These are phyloP conservation scores for Geranium incanum DNA, from an alignment of 441 rosid genomes.

Conservation along the genomic window DNA sequence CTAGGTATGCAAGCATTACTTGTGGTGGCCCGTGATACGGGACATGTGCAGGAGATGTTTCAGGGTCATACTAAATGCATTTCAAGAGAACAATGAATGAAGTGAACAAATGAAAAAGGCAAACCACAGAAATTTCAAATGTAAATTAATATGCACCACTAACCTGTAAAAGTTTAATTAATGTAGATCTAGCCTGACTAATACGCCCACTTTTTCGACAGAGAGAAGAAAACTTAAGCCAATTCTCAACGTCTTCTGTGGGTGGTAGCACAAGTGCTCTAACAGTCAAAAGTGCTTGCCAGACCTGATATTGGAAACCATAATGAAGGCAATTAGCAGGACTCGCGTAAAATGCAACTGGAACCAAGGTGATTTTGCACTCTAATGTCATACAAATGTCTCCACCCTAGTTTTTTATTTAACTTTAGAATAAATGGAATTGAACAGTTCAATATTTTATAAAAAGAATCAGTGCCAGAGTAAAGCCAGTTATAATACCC, in stretches of 20 bases:
- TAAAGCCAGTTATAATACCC: background rate
- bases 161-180: conserved; percentile 87
- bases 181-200: conserved; percentile 95
- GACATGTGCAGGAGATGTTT: conserved; percentile 55
- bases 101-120: conserved; percentile 2
- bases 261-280: conserved; percentile 98
- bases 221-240: conserved; percentile 96
- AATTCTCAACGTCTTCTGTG: conserved; percentile 81
- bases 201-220: conserved; percentile 88
- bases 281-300: conserved; percentile 88
- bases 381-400: background rate
- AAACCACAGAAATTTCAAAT: conserved; percentile 8
- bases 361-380: background rate
- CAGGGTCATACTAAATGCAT: conserved; percentile 87
- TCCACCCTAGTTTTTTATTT: background rate
- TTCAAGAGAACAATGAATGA: conserved; percentile 12
- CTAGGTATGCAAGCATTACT: conserved; percentile 93
- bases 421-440: background rate
- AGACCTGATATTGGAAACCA: conserved; percentile 48
- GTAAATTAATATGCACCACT: conserved; percentile 18
- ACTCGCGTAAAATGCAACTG: background rate
- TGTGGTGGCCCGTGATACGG: conserved; percentile 91
- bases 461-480: background rate
- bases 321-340: background rate
- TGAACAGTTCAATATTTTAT: background rate